Conservation (phyloP, 345 rosid genomes). For the Melaleuca alternifolia region DNA sequence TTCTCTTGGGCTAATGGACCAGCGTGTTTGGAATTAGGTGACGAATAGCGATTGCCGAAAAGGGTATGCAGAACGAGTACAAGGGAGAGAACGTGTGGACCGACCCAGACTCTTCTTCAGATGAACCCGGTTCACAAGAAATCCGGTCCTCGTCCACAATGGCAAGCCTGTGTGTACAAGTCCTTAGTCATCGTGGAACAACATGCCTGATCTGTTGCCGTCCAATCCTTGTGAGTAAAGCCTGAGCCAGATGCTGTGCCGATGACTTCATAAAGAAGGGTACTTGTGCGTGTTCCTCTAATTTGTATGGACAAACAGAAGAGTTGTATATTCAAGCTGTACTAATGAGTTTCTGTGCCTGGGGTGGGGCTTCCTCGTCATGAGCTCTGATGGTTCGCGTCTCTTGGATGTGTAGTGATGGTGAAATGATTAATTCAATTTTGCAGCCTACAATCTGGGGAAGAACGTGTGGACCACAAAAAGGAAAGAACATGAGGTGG, state of each 20-base stretch:
- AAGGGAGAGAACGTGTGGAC: not conserved
- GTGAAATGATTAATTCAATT: too few relatives aligned
- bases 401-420: too few relatives aligned
- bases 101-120: not conserved
- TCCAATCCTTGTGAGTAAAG: constrained; percentile 1
- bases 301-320: too few relatives aligned
- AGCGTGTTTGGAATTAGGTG: constrained; percentile 1
- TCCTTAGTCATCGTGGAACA: not conserved
- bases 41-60: constrained; percentile 3
- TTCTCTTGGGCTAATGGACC: not conserved
- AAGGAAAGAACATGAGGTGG: not conserved
- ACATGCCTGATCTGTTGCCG: constrained; percentile 1
- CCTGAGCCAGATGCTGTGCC: constrained; percentile 4
- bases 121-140: constrained; percentile 5
- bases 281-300: not conserved
- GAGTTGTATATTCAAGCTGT: too few relatives aligned
- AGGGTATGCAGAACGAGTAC: not conserved
- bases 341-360: too few relatives aligned
- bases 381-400: too few relatives aligned
- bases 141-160: constrained; percentile 5
- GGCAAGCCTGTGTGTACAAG: constrained; percentile 8
- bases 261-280: constrained; percentile 3
- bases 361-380: too few relatives aligned
- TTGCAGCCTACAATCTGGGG: not conserved
- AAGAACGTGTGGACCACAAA: not conserved